Conservation (phyloP, 73 alveolate species). For the Blepharisma japonicum region DNA sequence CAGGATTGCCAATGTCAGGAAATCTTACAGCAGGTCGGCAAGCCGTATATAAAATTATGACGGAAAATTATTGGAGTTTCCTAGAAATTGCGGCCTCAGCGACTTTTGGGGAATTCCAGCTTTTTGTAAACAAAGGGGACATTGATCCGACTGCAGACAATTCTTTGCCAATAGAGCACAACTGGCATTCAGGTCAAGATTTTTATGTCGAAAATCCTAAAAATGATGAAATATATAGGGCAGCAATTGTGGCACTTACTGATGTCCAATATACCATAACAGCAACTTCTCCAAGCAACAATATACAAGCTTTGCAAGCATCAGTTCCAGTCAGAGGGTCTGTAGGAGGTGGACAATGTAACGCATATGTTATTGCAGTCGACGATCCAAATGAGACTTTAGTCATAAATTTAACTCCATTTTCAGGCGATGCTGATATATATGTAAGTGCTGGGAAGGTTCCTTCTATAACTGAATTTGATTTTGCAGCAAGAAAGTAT, state of each 20-base stretch:
- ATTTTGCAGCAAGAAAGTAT: not conserved
- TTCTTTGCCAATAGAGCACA: not conserved
- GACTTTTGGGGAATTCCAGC: not conserved
- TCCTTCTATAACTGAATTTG: conserved; percentile 7
- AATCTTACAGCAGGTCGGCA: not conserved
- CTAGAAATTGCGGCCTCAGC: not conserved
- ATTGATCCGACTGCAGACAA: not conserved
- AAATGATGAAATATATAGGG: not conserved
- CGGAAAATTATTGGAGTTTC: not conserved
- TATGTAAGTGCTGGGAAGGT: conserved; percentile 25
- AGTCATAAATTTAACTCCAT: not conserved
- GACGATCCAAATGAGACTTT: not conserved
- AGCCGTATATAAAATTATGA: not conserved
- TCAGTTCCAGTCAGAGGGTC: not conserved
- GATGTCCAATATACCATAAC: not conserved
- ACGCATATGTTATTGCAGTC: not conserved
- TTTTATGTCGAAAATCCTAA: not conserved
- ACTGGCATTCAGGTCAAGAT: conserved; percentile 1
- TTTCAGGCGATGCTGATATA: conserved; percentile 26
- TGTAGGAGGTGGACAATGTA: not conserved
- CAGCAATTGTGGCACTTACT: not conserved
- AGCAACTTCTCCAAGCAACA: not conserved
- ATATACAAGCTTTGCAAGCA: not conserved
- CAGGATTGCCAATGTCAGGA: not conserved
- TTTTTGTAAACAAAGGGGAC: not conserved